Base-by-base conservation (phyloP, 202 grass and related monocot species). In the Panicum virgatum region DNA sequence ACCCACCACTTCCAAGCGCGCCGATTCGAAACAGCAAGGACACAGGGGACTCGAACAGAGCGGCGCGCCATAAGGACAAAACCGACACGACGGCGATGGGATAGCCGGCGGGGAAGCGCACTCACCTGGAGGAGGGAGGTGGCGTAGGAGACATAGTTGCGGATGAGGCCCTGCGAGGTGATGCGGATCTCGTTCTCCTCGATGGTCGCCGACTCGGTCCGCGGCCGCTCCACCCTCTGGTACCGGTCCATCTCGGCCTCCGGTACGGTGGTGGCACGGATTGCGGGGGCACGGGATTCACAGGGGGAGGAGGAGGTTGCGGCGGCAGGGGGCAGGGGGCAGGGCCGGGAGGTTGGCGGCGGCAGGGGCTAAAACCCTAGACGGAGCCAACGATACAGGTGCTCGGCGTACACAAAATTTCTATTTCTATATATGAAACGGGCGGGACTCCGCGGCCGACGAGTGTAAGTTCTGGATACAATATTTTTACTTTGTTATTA, bases 151-250 rank as follows among this genome's bases (percentile, higher is more conserved):
- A 98, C 87, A 62, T 98, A 98, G 90, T 95, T 98, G 30, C 96
- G 96, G 86, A 98, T 93, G 77, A 98, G 82, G 52, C 96, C 96
- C 88, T 93, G 92, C 23, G 90, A 82, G 57, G 96, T 98, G 84
- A 98, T 98, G 86, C 96, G 87, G 79, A 98, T 92, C 92, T 98
- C 96, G 92, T 98, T 98, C 86, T 98, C 96, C 43, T 82, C 81
- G 69, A 98, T 98, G 88, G 80, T 54, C 64, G 80, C 54, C 59
- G 96, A 90, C 53, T 98, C 92, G 27, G 85, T 80, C 82, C 92
- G 85, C 82, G 92, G 90, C 27, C 90, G 88, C 92, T 95, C 92
- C 72, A 98, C 96, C 73, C 91, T 88, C 73, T 88, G 90, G 88
- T 98, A 98, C 79, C 96, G 80, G 86, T 98, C 96, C 96, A 98